Evolutionary conservation across 1,284 basidiomycete genomes (phyloP).

Genomic region (Earliella scabrosa): DNA sequence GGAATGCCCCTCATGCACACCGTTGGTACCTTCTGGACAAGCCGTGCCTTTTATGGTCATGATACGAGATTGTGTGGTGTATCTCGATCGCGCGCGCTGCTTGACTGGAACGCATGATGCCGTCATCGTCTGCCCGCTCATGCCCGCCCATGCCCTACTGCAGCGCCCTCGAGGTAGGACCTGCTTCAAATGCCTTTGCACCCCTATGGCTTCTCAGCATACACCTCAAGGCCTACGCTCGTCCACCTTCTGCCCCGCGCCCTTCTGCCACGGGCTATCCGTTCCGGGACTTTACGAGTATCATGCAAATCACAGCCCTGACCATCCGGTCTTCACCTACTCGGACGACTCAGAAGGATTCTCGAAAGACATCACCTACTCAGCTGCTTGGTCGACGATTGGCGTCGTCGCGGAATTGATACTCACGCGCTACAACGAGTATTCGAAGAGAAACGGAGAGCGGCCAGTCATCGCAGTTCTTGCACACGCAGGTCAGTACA

Average conservation of each 20-base stretch:
- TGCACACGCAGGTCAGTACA: not conserved
- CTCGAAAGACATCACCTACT: not conserved
- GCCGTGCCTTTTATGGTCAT: too few species aligned
- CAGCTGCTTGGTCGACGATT: conserved; percentile 7
- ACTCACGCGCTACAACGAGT: not conserved
- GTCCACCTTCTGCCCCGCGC: conserved; percentile 11
- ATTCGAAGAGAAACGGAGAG: too few species aligned
- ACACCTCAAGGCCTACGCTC: not conserved
- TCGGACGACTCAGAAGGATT: not conserved
- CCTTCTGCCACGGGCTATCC: conserved; percentile 12
- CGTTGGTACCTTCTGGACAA: too few species aligned
- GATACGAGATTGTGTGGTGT: too few species aligned
- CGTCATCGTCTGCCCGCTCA: too few species aligned
- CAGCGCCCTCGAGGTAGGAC: too few species aligned
- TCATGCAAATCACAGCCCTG: conserved; percentile 22
- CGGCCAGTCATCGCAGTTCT: conserved; percentile 7
- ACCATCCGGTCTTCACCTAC: conserved; percentile 29
- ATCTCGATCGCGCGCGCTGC: too few species aligned
- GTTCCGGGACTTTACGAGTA: conserved; percentile 28
- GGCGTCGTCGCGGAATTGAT: not conserved
- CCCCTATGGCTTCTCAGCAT: not conserved
- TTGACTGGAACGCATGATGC: too few species aligned
- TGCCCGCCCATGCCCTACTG: too few species aligned
- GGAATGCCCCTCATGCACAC: too few species aligned
- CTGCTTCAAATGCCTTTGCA: too few species aligned